Conservation (phyloP, 1,284 basidiomycete species). For the Mycosarcoma maydis region DNA sequence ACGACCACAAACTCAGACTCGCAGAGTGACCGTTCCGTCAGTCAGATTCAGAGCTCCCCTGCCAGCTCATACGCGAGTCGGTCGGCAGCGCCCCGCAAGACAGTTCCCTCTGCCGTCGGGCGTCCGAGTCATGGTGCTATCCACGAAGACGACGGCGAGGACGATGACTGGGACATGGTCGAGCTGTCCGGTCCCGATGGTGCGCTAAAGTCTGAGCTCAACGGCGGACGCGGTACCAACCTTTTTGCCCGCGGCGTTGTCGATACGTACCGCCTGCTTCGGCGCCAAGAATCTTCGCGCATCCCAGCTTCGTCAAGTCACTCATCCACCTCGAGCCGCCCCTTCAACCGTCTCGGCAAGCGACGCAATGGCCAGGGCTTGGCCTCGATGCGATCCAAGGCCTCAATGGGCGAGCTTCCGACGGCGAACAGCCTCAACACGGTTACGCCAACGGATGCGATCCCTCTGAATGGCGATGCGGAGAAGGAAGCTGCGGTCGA, state of each 20-base stretch:
- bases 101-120: constrained; percentile 41
- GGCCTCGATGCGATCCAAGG: constrained; percentile 26
- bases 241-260: constrained; percentile 66
- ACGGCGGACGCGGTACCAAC: constrained; percentile 64
- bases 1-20: constrained; percentile 41
- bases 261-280: constrained; percentile 61
- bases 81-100: constrained; percentile 22
- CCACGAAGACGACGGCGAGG: constrained; percentile 43
- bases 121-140: constrained; percentile 48
- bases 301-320: constrained; percentile 37
- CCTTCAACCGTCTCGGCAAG: constrained; percentile 53
- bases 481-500: constrained; percentile 16
- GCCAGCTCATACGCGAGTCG: constrained; percentile 41
- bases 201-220: constrained; percentile 57
- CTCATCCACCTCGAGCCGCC: constrained; percentile 36
- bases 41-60: constrained; percentile 41
- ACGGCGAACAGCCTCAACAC: constrained; percentile 34
- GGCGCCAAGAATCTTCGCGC: constrained; percentile 70
- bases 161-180: constrained; percentile 66
- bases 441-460: constrained; percentile 5
- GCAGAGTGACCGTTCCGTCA: constrained; percentile 46
- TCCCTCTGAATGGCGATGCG: neutral
- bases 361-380: constrained; percentile 32
- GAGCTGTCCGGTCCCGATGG: constrained; percentile 49
- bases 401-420: constrained; percentile 28